Base-by-base conservation (phyloP, 1,139 yeast species). In the Diutina sp. region DNA sequence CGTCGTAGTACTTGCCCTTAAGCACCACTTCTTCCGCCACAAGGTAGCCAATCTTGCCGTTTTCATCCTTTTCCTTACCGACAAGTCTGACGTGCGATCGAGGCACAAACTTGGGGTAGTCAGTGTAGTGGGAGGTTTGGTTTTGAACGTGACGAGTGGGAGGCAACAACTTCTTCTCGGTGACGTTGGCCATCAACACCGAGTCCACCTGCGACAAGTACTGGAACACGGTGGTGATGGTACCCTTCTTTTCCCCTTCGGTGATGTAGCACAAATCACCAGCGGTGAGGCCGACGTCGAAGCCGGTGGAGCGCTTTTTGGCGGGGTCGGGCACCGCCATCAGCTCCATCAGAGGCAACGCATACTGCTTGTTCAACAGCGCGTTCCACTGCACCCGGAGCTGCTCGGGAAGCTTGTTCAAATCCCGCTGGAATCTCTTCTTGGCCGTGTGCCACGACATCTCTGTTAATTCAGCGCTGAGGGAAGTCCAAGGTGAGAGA, bases 1-100 rank as follows among this genome's bases (percentile, higher is more conserved):
- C 82, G 67, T 90, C 96, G 69, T 80, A 91, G 67, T 87, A 85
- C 57, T 74, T 71, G 14, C 83, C 96, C 57, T 78, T 79, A 66
- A 84, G 82, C 44, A 76, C 82, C 35, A 91, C 67, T 51, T 84
- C 83, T 62, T 88, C 89, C 21, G 96, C 90, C 4, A 91, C 97
- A 32, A 90, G 87, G 59, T 73, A 74, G 56, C 68, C 66, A 32
- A 87, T 80, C 60, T 77, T 83, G 1, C 90, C 90, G 45, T 77
- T 73, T 45, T 72, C 78, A 56, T 83, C 87, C 59, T 76, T 82
- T 56, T 89, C 78, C 62, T 87, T 88, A 25, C 95, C 93, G 2
- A 93, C 95, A 55, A 91, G 78, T 66, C 85, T 83, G 38, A 76
- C 64, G 54, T 71, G 64, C 3, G 60, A 60, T 41, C 71, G 60